Percentiles rank a stretch among this genome's conserved stretches.
Conservation (phyloP, 305 asterid species). For the Fraxinus platypoda region DNA sequence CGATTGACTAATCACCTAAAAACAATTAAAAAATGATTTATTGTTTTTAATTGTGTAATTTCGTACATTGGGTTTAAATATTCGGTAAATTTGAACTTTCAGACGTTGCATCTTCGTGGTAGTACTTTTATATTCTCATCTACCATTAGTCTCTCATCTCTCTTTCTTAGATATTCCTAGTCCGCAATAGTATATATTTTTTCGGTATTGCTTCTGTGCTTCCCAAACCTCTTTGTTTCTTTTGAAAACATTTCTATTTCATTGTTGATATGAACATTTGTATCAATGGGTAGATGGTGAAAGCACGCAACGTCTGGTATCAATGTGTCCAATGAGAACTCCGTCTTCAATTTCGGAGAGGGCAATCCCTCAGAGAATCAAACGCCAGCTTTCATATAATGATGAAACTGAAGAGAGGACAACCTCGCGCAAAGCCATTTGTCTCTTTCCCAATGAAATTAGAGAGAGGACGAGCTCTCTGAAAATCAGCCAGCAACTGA, state of each 20-base stretch:
- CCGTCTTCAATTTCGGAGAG: slow-evolving; percentile 10
- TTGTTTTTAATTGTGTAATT: too few relatives aligned
- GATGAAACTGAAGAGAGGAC: slow-evolving; percentile 24
- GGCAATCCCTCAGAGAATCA: slow-evolving; percentile 7
- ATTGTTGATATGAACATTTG: slow-evolving; percentile 3
- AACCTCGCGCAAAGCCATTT: slow-evolving; percentile 4
- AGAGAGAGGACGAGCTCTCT: not conserved
- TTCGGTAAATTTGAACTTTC: too few relatives aligned
- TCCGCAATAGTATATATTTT: not conserved
- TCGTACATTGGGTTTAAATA: too few relatives aligned
- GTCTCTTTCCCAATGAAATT: slow-evolving; percentile 4
- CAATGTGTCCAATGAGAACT: slow-evolving; percentile 13
- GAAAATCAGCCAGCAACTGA: slow-evolving; percentile 24
- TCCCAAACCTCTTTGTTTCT: not conserved
- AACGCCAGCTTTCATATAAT: slow-evolving; percentile 28
- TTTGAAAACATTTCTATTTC: not conserved
- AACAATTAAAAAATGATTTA: too few relatives aligned
- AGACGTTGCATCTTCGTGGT: not conserved
- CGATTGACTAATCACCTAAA: too few relatives aligned
- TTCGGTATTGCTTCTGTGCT: not conserved
- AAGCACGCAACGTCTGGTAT: slow-evolving; percentile 19
- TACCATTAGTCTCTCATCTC: too few relatives aligned
- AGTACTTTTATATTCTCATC: too few relatives aligned
- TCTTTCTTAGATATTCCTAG: not conserved
- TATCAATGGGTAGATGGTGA: slow-evolving; percentile 20